Conservation (phyloP, 192 early-diverging fungal genomes). For the Lobosporangium transversale region DNA sequence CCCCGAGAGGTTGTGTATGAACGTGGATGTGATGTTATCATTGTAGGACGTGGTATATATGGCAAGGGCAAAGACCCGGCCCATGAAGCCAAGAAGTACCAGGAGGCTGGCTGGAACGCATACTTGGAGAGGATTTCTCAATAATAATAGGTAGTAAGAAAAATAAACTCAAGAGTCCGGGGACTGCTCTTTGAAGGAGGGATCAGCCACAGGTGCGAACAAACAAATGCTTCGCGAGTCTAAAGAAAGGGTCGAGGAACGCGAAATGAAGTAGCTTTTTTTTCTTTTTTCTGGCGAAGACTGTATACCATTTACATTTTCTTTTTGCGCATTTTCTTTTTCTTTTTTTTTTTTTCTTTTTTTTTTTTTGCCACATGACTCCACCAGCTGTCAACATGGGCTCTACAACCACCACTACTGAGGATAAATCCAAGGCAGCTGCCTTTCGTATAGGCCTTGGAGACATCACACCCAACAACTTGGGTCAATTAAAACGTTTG, state of each 20-base stretch:
- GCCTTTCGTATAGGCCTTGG: constrained; percentile 58
- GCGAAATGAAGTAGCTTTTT: too few species aligned
- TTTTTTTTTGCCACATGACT: constrained; percentile 29
- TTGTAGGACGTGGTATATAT: constrained; percentile 98
- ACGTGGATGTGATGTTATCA: constrained; percentile 93
- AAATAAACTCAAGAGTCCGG: too few species aligned
- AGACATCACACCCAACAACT: constrained; percentile 66
- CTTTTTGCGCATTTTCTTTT: too few species aligned
- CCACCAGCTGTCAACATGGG: constrained; percentile 30
- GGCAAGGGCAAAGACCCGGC: constrained; percentile 78
- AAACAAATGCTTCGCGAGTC: constrained; percentile 2
- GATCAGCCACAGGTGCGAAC: constrained; percentile 11
- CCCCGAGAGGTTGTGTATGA: constrained; percentile 87
- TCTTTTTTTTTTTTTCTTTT: not conserved
- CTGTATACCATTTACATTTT: too few species aligned
- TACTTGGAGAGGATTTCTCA: constrained; percentile 71
- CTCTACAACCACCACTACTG: constrained; percentile 10
- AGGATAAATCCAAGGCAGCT: constrained; percentile 18
- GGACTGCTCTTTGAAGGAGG: constrained; percentile 11
- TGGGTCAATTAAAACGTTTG: constrained; percentile 76
- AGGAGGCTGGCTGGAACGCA: constrained; percentile 95
- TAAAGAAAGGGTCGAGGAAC: too few species aligned
- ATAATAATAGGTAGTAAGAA: constrained; percentile 9
- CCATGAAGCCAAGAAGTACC: constrained; percentile 84
- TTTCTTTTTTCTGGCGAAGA: too few species aligned